Evolutionary conservation across 352 stramenopile genomes (phyloP), one percentile per base, ranked within the genome.

Genomic region (Phytophthora pinifolia): DNA sequence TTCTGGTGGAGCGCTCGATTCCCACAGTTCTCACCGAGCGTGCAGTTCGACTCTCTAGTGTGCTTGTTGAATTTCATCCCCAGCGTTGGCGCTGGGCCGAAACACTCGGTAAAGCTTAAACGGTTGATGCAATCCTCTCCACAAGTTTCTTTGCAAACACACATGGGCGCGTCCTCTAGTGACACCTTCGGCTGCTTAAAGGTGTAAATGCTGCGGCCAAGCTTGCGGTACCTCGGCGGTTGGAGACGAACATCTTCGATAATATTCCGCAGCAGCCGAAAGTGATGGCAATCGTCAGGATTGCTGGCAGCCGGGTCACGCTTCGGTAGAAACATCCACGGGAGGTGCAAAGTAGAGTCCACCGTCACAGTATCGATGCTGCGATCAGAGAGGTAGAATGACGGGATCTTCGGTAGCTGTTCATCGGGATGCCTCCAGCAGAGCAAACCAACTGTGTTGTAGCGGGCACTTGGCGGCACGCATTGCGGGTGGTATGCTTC

Each of bases 111-210:
- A 56, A 96, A 96, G 47, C 85, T 92, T 31, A 97, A 52, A 1
- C 90, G 82, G 55, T 98, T 98, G 52, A 97, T 96, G 58, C 94
- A 98, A 47, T 97, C 65, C n/a, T 98, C 92, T 42, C 73, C 87
- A 50, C 94, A 98, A 13, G 38, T 47, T 14, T 73, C 60, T 48
- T 73, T 94, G 67, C 86, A 96, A 3, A 88, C 57, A 58, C 86
- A 96, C 67, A 83, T 73, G 6, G 86, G 83, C 10, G 79, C 63
- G 48, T 96, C 86, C 44, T 93, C 81, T 20, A 94, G 53, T 12
- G 77, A 87, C 20, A 82, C 60, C 46, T 88, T 91, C 12, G 62
- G 63, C 48, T 79, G 80, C 53, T 96, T 96, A 59, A 92, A 96
- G 18, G 80, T 91, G 70, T 94, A 96, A 50, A 92, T 83, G 52